A percentile compares a stretch with the other conserved stretches of the same genome.
phyloP scores from a whole-genome alignment of 2,329 filamentous ascomycete species.

The Chaetomiaceae sp. region DNA sequence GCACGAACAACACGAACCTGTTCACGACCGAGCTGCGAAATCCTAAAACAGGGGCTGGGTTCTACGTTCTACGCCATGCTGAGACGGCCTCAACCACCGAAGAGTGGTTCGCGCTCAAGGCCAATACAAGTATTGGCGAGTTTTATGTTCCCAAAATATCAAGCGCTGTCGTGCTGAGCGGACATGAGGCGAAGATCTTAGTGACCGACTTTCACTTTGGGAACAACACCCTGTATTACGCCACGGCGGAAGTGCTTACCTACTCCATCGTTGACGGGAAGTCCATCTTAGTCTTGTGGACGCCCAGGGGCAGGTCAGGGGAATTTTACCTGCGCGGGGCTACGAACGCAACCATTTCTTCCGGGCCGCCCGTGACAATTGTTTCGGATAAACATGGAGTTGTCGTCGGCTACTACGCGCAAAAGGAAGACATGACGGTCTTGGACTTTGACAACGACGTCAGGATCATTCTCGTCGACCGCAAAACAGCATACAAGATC shows the following conservation, averaged over 20 bases:
- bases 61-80: not conserved
- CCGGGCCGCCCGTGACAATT: not conserved
- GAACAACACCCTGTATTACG: not conserved
- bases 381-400: not conserved
- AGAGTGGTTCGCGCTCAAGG: not conserved
- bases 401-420: not conserved
- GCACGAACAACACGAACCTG: slow-evolving; percentile 3
- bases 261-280: not conserved
- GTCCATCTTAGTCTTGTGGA: slow-evolving; percentile 3
- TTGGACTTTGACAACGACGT: slow-evolving; percentile 4
- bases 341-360: not conserved
- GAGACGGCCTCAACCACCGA: not conserved
- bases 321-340: not conserved
- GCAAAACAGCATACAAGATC: slow-evolving; percentile 1
- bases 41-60: not conserved
- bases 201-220: slow-evolving; percentile 2
- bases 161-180: not conserved
- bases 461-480: not conserved
- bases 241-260: not conserved
- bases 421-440: not conserved
- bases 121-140: not conserved
- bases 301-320: not conserved
- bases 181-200: not conserved
- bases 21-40: not conserved
- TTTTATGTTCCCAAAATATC: slow-evolving; percentile 1